phyloP scores from a whole-genome alignment of 495 filamentous ascomycete species.

The Podospora bellae-mahoneyi region DNA sequence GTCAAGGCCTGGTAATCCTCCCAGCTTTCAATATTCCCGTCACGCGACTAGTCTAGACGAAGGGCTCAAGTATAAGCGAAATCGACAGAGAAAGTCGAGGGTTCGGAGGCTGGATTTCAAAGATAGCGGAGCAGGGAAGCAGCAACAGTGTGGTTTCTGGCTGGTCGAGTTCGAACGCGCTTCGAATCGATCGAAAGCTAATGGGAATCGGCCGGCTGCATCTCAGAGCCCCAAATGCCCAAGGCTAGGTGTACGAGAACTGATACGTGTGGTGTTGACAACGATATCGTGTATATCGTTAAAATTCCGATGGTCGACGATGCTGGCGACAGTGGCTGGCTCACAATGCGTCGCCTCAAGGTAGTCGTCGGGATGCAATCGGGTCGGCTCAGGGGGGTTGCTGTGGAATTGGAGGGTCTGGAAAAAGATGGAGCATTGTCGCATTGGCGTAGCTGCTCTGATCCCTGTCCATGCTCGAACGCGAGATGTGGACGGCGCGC shows the following conservation, averaged over 20 bases:
- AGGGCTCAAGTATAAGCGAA: neutral
- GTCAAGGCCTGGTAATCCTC: neutral
- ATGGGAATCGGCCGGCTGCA: neutral
- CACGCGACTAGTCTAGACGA: neutral
- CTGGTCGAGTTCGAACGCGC: neutral
- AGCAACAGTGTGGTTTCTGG: neutral
- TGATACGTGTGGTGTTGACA: neutral
- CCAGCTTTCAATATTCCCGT: neutral
- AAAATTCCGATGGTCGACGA: neutral
- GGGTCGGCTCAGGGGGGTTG: conserved; percentile 11
- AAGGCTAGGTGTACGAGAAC: neutral
- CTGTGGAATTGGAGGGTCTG: conserved; percentile 8
- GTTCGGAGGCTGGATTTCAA: neutral
- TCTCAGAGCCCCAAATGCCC: neutral
- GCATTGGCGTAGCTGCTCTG: conserved; percentile 7
- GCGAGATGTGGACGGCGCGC: neutral
- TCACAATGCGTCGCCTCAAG: neutral
- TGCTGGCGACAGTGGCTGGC: neutral
- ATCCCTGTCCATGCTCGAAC: conserved; percentile 7
- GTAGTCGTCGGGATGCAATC: conserved; percentile 7
- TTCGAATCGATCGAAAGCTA: neutral
- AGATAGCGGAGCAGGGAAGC: neutral
- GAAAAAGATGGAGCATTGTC: conserved; percentile 14
- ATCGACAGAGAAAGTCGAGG: neutral
- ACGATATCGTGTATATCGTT: no score